Conservation (phyloP, 495 filamentous ascomycete species). For the Pseudomonodictys pantanalensis region DNA sequence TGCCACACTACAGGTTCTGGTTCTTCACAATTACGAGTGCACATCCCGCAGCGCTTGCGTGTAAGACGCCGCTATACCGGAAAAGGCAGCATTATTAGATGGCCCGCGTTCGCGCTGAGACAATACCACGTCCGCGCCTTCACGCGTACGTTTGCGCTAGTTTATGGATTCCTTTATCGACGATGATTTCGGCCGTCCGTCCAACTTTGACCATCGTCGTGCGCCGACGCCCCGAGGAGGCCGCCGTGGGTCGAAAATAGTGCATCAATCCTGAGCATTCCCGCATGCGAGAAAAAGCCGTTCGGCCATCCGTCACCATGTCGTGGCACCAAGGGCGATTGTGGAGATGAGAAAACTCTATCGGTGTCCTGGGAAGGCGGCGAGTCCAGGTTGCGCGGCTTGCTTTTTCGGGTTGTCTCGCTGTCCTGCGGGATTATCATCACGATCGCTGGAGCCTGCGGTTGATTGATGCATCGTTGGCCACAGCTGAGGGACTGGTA, state of each 20-base stretch:
- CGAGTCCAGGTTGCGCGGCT: constrained; percentile 5
- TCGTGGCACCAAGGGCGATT: neutral
- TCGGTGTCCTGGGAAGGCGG: constrained; percentile 21
- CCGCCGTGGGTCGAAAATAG: neutral
- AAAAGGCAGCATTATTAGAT: constrained; percentile 30
- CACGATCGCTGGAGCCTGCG: neutral
- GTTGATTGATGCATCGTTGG: neutral
- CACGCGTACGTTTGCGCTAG: constrained; percentile 14
- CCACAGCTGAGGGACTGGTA: constrained; percentile 1
- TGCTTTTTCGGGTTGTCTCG: neutral
- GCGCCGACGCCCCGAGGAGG: neutral
- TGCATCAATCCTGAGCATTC: neutral
- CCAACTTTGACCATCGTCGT: constrained; percentile 7
- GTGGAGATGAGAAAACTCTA: constrained; percentile 25
- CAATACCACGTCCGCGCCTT: constrained; percentile 27
- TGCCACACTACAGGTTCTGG: too few relatives aligned
- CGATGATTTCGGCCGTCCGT: constrained; percentile 20
- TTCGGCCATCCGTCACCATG: constrained; percentile 1
- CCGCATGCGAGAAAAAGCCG: neutral
- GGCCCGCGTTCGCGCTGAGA: constrained; percentile 26
- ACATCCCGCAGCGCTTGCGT: constrained; percentile 21
- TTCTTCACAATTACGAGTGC: constrained; percentile 1
- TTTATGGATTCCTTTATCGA: neutral
- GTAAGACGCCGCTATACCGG: constrained; percentile 18
- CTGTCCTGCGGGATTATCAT: constrained; percentile 4